Evolutionary conservation across 2,329 filamentous ascomycete species (phyloP).

Genomic region (Westerdykella aurantiaca): DNA sequence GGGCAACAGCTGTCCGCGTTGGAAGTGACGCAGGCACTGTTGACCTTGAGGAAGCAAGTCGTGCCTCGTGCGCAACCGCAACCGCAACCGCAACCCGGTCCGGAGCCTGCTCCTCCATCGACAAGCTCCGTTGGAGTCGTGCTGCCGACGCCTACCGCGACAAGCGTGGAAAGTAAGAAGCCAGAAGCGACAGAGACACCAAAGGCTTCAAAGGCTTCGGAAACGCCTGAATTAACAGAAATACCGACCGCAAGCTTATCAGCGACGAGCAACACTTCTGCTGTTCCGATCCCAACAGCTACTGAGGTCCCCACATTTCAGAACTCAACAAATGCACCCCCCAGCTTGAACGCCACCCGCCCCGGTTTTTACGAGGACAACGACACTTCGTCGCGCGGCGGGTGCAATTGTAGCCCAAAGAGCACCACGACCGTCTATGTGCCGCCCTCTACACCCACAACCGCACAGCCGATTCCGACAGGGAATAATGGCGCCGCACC

Average conservation of each 20-base stretch:
- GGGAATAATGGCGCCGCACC: neutral
- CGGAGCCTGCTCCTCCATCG: constrained; percentile 9
- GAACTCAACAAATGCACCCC: too few relatives aligned
- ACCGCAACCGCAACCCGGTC: constrained; percentile 15
- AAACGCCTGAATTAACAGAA: too few relatives aligned
- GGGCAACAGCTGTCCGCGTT: constrained; percentile 44
- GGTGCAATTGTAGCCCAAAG: constrained; percentile 15
- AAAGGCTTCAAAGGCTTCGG: too few relatives aligned
- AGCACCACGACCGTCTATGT: constrained; percentile 25
- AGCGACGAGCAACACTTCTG: too few relatives aligned
- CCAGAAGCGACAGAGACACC: too few relatives aligned
- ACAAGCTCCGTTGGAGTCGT: neutral
- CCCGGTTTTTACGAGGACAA: too few relatives aligned
- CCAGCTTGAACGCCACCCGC: too few relatives aligned
- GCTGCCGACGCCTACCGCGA: too few relatives aligned
- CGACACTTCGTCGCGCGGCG: neutral
- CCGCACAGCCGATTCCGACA: constrained; percentile 3
- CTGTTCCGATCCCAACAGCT: too few relatives aligned
- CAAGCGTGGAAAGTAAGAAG: too few relatives aligned
- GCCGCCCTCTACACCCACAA: neutral
- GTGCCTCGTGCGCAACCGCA: constrained; percentile 28
- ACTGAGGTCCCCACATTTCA: too few relatives aligned
- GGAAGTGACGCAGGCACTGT: constrained; percentile 42
- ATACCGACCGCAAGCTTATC: too few relatives aligned
- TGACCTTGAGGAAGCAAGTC: constrained; percentile 30